phyloP scores from a whole-genome alignment of 768 basidiomycete species.

The Naematelia aurantialba region DNA sequence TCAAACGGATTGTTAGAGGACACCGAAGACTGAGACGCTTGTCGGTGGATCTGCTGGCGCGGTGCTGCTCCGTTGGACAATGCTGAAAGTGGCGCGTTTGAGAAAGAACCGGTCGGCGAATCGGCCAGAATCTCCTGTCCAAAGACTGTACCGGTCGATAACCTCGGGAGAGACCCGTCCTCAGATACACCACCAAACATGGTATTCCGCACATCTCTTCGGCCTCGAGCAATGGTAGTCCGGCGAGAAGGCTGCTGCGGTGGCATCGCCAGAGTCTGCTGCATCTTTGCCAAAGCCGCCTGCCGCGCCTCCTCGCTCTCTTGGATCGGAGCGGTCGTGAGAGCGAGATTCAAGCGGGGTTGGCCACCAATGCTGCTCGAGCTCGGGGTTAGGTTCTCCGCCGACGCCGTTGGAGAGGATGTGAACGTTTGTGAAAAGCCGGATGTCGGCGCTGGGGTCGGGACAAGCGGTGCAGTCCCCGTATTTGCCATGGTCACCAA shows the following conservation, averaged over 20 bases:
- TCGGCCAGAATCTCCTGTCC: neutral
- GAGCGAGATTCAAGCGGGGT: conserved; percentile 40
- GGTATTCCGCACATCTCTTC: conserved; percentile 52
- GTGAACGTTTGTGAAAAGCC: conserved; percentile 27
- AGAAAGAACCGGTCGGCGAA: neutral
- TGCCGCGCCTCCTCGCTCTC: conserved; percentile 50
- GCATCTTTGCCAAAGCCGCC: conserved; percentile 48
- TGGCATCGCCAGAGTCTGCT: conserved; percentile 48
- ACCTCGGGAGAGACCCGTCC: neutral
- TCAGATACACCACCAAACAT: conserved; percentile 36
- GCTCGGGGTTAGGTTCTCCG: conserved; percentile 24
- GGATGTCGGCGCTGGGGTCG: conserved; percentile 9
- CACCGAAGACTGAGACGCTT: conserved; percentile 29
- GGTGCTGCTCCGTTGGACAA: conserved; percentile 11
- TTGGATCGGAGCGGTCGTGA: conserved; percentile 46
- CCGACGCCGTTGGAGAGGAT: conserved; percentile 24
- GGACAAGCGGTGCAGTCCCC: conserved; percentile 4
- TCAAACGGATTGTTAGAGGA: conserved; percentile 46
- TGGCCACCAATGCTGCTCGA: conserved; percentile 17
- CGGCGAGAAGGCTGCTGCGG: conserved; percentile 35
- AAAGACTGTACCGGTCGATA: neutral
- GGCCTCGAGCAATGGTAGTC: conserved; percentile 47
- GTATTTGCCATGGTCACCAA: conserved; percentile 17
- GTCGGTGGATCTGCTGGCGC: conserved; percentile 17
- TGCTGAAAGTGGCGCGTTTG: neutral